A percentile compares a stretch with the other conserved stretches of the same genome.
phyloP scores from a whole-genome alignment of 768 basidiomycete species.

The Mycena maculata region DNA sequence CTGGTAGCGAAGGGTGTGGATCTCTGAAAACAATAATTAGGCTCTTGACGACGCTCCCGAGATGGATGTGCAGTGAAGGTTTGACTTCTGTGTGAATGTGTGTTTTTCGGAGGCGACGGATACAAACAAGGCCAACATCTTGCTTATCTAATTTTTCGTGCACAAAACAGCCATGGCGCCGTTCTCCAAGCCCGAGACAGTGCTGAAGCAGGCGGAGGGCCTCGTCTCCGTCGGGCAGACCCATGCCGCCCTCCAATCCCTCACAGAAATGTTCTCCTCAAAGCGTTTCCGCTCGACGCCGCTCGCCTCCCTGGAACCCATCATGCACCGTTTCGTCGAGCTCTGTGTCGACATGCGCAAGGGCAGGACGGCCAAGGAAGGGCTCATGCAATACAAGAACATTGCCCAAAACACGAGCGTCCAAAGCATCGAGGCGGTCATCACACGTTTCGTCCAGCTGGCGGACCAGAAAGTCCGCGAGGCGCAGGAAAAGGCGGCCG shows the following conservation, averaged over 20 bases:
- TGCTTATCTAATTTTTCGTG: slow-evolving; percentile 11
- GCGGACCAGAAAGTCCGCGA: slow-evolving; percentile 86
- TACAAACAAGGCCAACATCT: too few relatives aligned
- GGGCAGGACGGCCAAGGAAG: slow-evolving; percentile 93
- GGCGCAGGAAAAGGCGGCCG: slow-evolving; percentile 89
- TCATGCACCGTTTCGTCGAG: slow-evolving; percentile 95
- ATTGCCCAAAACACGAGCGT: slow-evolving; percentile 95
- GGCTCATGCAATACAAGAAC: slow-evolving; percentile 97
- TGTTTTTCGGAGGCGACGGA: too few relatives aligned
- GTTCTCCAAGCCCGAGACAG: slow-evolving; percentile 90
- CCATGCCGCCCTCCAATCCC: slow-evolving; percentile 88
- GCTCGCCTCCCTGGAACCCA: slow-evolving; percentile 89
- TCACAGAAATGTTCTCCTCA: slow-evolving; percentile 92
- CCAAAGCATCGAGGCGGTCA: slow-evolving; percentile 90
- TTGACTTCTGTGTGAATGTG: too few relatives aligned
- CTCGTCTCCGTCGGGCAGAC: slow-evolving; percentile 93
- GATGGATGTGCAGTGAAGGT: too few relatives aligned
- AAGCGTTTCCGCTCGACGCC: slow-evolving; percentile 96
- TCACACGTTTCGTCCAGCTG: slow-evolving; percentile 85
- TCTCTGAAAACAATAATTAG: too few relatives aligned
- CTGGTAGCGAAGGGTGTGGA: too few relatives aligned
- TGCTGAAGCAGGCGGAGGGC: slow-evolving; percentile 93
- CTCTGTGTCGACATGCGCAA: slow-evolving; percentile 96
- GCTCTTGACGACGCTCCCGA: too few relatives aligned
- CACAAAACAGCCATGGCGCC: slow-evolving; percentile 73